These are phyloP conservation scores for Dipteronia sinensis DNA, from an alignment of 345 rosid species.

Conservation along the genomic window DNA sequence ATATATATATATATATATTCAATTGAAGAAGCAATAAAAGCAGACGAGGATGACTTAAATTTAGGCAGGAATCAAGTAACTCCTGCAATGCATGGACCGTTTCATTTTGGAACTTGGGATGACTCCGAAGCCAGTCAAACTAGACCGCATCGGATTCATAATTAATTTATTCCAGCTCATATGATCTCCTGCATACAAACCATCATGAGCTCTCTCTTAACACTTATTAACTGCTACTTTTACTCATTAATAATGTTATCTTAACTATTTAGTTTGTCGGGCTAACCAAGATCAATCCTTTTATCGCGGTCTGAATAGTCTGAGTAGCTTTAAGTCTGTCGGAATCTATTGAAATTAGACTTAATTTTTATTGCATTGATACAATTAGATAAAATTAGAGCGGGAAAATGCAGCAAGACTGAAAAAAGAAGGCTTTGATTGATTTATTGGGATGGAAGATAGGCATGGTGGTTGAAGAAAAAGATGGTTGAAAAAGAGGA, in stretches of 20 bases:
- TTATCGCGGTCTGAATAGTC: too few species aligned
- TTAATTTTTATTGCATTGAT: too few species aligned
- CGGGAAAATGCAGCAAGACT: too few species aligned
- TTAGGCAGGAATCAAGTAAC: background rate
- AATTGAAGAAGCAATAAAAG: background rate
- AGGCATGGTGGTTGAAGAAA: background rate
- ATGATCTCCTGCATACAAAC: background rate
- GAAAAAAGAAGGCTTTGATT: background rate
- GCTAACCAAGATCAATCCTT: too few species aligned
- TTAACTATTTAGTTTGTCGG: too few species aligned
- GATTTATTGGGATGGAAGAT: constrained; percentile 6
- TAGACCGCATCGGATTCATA: background rate
- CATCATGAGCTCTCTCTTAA: background rate
- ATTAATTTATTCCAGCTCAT: background rate
- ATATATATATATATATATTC: too few species aligned
- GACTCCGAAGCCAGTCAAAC: background rate
- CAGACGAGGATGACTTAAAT: too few species aligned
- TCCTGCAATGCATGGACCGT: background rate
- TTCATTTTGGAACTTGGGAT: background rate
- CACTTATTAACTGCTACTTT: too few species aligned
- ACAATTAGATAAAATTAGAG: too few species aligned
- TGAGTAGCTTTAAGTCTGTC: too few species aligned
- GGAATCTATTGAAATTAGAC: too few species aligned
- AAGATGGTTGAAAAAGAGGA: background rate
- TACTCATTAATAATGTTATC: too few species aligned